Evolutionary conservation across 331 rosid genomes (phyloP).

Genomic region (Rosa hybrid): DNA sequence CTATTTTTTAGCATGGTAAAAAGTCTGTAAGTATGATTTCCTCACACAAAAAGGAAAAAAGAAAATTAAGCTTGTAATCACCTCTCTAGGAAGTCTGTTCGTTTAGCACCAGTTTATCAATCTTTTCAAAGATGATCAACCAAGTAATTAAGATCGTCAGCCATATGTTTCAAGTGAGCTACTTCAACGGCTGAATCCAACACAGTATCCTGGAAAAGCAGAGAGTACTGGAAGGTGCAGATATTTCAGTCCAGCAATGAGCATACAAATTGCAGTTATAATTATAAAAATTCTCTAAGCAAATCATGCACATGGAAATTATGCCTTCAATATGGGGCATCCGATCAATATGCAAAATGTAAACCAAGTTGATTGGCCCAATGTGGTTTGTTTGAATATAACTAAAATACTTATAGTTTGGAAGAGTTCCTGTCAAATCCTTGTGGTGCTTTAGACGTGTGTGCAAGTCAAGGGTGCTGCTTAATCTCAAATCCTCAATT

Average conservation of each 20-base stretch:
- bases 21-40: neutral
- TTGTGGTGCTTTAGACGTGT: neutral
- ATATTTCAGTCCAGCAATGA: neutral
- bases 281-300: too few species aligned
- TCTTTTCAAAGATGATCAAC: neutral
- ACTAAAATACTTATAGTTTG: neutral
- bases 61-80: neutral
- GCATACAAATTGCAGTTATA: too few species aligned
- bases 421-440: neutral
- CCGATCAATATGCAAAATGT: neutral
- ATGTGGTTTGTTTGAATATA: neutral
- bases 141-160: neutral
- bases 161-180: neutral
- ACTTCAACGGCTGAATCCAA: neutral
- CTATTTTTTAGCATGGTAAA: neutral
- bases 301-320: too few species aligned
- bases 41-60: neutral
- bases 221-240: too few species aligned
- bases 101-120: neutral
- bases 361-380: neutral
- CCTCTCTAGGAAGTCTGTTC: neutral
- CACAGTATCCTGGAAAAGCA: neutral
- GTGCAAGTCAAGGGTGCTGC: neutral
- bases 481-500: neutral
- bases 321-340: neutral